Base-by-base conservation (phyloP, 2,329 filamentous ascomycete genomes). In the Triangularia setosa region DNA sequence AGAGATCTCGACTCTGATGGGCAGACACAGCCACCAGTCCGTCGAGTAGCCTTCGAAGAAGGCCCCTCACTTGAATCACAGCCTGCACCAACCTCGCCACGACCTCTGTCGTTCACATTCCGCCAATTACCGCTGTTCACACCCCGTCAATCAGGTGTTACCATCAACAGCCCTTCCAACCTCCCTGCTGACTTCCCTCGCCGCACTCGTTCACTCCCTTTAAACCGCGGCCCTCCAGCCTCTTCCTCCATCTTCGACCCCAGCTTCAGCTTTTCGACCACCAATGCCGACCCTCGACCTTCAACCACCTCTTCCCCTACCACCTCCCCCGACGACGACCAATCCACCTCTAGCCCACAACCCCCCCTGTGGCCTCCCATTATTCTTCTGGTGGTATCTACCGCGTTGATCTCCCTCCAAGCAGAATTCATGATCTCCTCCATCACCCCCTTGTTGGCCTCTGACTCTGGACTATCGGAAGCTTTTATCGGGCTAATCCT, bases 401-500 rank as follows among this genome's bases (percentile, higher is more conserved):
- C 89, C 1, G 87, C 79, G 1, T 79, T 91, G 11, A 88, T 91
- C 1, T 88, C 88, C 0, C 75, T 84, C 2, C 91, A 89, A 71
- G 89, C 89, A 66, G 88, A 91, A 70, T 89, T 90, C 72, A 84
- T 91, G 72, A 87, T 91, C 23, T 83, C 82, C 64, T 87, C 86
- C 54, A 91, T 91, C 72, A 80, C 87, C 69, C 84, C 83, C 14
- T 83, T 91, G 0, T 83, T 89, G 5, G 7, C 58, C 16, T 28
- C 58, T 4, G 75, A 73, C n/a, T 79, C 80, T 16, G 83, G 82
- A 56, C 75, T 91, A 4, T 83, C 84, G 62, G 87, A 90, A 72
- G 83, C 84, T 4, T 91, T 91, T 66, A 88, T 91, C 61, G 89
- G 89, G 67, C 80, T 91, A 14, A 90, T 91, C 69, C 85, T 91